These are phyloP conservation scores for Calonectria hawksworthii DNA, from an alignment of 2,329 filamentous ascomycete species.

Conservation along the genomic window DNA sequence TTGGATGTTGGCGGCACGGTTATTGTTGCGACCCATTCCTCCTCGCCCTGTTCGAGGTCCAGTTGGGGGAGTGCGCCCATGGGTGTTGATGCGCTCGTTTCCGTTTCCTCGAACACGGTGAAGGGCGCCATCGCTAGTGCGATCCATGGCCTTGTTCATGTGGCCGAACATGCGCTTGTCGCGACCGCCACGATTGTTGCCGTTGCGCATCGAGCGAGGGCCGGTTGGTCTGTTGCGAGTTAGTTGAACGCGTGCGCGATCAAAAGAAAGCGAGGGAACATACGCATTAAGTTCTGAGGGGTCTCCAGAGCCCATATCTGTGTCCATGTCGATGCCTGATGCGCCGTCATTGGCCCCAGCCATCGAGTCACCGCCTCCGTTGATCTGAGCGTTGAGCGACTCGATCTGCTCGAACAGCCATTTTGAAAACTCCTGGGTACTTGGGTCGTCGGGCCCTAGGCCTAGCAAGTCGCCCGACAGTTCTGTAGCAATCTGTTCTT, in stretches of 20 bases:
- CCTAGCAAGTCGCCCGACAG: constrained; percentile 89
- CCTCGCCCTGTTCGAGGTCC: constrained; percentile 75
- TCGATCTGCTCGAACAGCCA: constrained; percentile 96
- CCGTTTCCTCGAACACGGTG: constrained; percentile 84
- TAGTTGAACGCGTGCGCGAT: constrained; percentile 49
- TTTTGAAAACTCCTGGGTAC: constrained; percentile 84
- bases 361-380: constrained; percentile 57
- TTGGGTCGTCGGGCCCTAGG: constrained; percentile 85
- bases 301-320: constrained; percentile 77
- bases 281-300: constrained; percentile 70
- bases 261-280: constrained; percentile 48
- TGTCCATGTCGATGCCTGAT: constrained; percentile 68
- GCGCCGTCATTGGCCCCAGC: constrained; percentile 53
- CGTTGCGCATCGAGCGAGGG: constrained; percentile 93
- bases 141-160: constrained; percentile 85
- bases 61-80: constrained; percentile 77
- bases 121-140: constrained; percentile 79
- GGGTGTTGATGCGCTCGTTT: constrained; percentile 85
- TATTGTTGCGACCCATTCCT: constrained; percentile 62
- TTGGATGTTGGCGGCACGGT: constrained; percentile 64
- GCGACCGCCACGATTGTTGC: constrained; percentile 67
- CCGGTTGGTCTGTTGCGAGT: constrained; percentile 82
- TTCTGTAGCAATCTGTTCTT: constrained; percentile 89
- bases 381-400: constrained; percentile 73
- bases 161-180: constrained; percentile 90